phyloP scores from a whole-genome alignment of 2,329 filamentous ascomycete genomes.

The Xylariaceae sp. region DNA sequence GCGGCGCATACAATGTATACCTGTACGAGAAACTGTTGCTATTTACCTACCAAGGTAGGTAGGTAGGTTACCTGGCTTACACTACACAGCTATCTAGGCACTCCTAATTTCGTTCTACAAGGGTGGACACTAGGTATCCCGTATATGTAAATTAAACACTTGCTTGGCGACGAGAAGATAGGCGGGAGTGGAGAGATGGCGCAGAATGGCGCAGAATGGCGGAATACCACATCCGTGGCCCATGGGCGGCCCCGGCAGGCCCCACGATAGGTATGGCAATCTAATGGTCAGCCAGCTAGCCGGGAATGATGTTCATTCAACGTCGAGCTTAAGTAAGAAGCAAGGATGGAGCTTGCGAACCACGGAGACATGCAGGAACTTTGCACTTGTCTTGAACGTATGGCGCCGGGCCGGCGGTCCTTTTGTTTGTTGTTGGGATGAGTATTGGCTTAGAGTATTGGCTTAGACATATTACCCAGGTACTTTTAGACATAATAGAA shows the following conservation, averaged over 20 bases:
- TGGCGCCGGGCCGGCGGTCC: background rate
- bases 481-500: too few species aligned
- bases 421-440: background rate
- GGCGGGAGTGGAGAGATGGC: background rate
- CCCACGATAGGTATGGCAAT: background rate
- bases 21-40: background rate
- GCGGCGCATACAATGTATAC: background rate
- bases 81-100: too few species aligned
- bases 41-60: background rate
- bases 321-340: background rate
- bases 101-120: background rate
- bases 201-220: background rate
- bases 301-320: background rate
- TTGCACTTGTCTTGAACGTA: background rate
- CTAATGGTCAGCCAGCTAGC: background rate
- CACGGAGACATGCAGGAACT: background rate
- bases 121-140: background rate
- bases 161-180: background rate
- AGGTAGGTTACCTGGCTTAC: background rate
- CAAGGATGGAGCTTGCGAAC: background rate
- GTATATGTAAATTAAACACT: background rate
- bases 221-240: conserved; percentile 4
- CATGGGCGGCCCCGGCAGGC: background rate
- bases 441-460: background rate
- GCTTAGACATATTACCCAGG: too few species aligned